Evolutionary conservation across 2,329 filamentous ascomycete species (phyloP).

Genomic region (Madurella fahalii): DNA sequence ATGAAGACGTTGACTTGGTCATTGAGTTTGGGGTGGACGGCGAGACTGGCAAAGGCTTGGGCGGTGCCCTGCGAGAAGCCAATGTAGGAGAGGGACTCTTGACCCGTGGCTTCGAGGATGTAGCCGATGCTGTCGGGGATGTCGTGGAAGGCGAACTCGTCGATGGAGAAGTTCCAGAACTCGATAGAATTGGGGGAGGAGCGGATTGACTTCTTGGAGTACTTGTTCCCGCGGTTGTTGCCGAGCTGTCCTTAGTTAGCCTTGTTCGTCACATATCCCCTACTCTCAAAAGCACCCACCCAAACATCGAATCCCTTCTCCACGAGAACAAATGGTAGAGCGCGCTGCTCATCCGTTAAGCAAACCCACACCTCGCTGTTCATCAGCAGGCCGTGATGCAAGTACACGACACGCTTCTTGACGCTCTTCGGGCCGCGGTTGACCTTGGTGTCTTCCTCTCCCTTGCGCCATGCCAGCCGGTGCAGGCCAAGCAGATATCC

Average conservation of each 20-base stretch:
- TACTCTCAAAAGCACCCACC: constrained; percentile 46
- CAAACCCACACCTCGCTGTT: constrained; percentile 99
- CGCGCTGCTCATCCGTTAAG: constrained; percentile 78
- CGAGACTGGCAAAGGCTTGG: constrained; percentile 89
- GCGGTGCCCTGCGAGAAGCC: constrained; percentile 97
- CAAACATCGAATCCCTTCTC: constrained; percentile 95
- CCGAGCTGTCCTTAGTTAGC: constrained; percentile 59
- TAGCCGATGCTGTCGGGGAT: constrained; percentile 94
- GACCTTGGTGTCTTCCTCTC: constrained; percentile 73
- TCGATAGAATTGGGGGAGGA: constrained; percentile 66
- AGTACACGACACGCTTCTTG: constrained; percentile 82
- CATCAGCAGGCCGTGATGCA: constrained; percentile 96
- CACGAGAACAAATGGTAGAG: constrained; percentile 82
- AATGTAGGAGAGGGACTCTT: constrained; percentile 86
- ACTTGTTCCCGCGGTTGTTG: constrained; percentile 98
- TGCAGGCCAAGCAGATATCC: constrained; percentile 91
- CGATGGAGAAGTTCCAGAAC: constrained; percentile 98
- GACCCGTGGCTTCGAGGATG: constrained; percentile 76
- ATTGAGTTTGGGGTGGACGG: constrained; percentile 88
- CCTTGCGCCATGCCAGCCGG: constrained; percentile 75
- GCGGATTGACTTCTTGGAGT: constrained; percentile 88
- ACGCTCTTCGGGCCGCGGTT: constrained; percentile 66
- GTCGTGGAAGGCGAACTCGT: constrained; percentile 96
- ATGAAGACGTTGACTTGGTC: constrained; percentile 94
- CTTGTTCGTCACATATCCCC: background rate